Base-by-base conservation (phyloP, 2,329 filamentous ascomycete species). In the Fusarium sp. region DNA sequence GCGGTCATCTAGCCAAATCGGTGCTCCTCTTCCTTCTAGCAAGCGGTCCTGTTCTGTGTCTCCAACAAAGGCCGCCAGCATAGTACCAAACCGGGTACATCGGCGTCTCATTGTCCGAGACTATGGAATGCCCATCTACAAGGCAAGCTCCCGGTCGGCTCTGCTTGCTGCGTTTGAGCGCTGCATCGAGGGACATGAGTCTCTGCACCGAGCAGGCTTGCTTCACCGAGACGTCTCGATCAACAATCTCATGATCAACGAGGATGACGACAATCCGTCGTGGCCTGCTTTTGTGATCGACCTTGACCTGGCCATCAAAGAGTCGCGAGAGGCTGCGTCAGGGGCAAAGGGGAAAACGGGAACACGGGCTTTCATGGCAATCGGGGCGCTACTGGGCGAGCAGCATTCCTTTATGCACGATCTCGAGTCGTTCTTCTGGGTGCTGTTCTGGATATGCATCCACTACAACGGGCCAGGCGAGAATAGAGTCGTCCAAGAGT, bases 241-340 rank as follows among this genome's bases (percentile, higher is more conserved):
- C 29, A 82, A 83, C 56, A 88, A 88, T 68, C 80, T 88, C 13
- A 84, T 88, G 74, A 82, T 88, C 3, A 86, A 87, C 72, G 80
- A 87, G 68, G 82, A 87, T 16, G 63, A 80, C 16, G 65, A 81
- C 0, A 84, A 85, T 70, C 78, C 78, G 27, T 86, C 79, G n/a
- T n/a, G 78, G 82, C 76, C 54, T 57, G 69, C 79, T n/a, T 87
- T 86, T 58, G 74, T 86, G 31, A 85, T 87, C 62, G 83, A 86
- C 67, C 82, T 88, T 54, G 81, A 84, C 65, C 76, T 82, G 14
- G 76, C 80, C 5, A 82, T 87, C 56, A 81, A 76, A 67, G 78
- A 80, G 50, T 22, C 81, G 35, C 81, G 82, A 41, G 76, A 79
- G 48, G 37, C 29, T 6, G 71, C 80, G 20, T 86, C 81, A 1